A percentile compares a stretch with the other conserved stretches of the same genome.
Conservation (phyloP, 2,329 filamentous ascomycete species). For the Aspergillus proliferans region DNA sequence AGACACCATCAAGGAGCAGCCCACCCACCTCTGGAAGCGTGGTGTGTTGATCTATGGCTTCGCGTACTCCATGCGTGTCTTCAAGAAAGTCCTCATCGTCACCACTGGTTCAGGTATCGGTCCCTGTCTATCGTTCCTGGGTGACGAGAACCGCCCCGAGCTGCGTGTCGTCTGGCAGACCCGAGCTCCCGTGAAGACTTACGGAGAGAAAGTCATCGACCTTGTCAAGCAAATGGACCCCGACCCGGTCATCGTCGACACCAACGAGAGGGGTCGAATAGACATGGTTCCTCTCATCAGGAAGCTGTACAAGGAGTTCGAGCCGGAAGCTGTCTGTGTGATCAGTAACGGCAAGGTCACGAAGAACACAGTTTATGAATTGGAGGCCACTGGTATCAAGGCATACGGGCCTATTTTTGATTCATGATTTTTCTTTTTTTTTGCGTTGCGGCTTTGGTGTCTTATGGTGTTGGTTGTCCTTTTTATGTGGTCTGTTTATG, state of each 20-base stretch:
- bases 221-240: slow-evolving; percentile 54
- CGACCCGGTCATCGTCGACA: slow-evolving; percentile 63
- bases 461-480: slow-evolving; percentile 3
- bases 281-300: slow-evolving; percentile 56
- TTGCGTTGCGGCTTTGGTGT: neutral
- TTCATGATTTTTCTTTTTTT: slow-evolving; percentile 35
- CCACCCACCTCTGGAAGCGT: slow-evolving; percentile 59
- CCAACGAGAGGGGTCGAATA: slow-evolving; percentile 52
- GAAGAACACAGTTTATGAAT: slow-evolving; percentile 60
- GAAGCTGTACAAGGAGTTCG: slow-evolving; percentile 41
- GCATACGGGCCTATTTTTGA: slow-evolving; percentile 73
- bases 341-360: slow-evolving; percentile 66
- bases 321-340: slow-evolving; percentile 64
- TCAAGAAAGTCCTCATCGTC: slow-evolving; percentile 59
- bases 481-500: slow-evolving; percentile 1
- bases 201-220: slow-evolving; percentile 52
- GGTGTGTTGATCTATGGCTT: slow-evolving; percentile 63
- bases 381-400: slow-evolving; percentile 60
- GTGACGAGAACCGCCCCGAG: slow-evolving; percentile 37
- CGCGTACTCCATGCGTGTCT: slow-evolving; percentile 60
- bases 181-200: slow-evolving; percentile 56
- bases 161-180: slow-evolving; percentile 65
- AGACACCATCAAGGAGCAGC: slow-evolving; percentile 56
- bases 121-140: slow-evolving; percentile 58
- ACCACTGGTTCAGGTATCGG: slow-evolving; percentile 70